These are phyloP conservation scores for Fomitopsis betulina DNA, from an alignment of 1,284 basidiomycete species.

Conservation along the genomic window DNA sequence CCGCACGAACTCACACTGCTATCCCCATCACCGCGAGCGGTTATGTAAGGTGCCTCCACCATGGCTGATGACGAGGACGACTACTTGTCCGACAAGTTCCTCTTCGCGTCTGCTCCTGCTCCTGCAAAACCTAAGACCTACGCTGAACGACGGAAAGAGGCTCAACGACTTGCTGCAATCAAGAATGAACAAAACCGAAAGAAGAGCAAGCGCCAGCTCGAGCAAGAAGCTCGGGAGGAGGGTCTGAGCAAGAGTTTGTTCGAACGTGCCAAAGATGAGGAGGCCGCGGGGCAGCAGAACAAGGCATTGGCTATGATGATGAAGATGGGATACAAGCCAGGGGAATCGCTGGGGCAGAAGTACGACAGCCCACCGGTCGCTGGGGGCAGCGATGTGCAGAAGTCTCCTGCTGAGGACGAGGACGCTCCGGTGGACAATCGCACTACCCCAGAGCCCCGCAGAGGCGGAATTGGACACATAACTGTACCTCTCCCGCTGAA, in stretches of 20 bases:
- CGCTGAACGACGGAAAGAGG: slow-evolving; percentile 61
- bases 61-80: slow-evolving; percentile 74
- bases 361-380: slow-evolving; percentile 9
- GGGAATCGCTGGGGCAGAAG: slow-evolving; percentile 61
- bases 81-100: slow-evolving; percentile 82
- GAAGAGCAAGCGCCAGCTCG: slow-evolving; percentile 62
- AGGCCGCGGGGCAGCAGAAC: slow-evolving; percentile 41
- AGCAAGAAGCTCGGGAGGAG: slow-evolving; percentile 71
- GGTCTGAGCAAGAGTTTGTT: slow-evolving; percentile 76
- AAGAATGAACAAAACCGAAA: slow-evolving; percentile 62
- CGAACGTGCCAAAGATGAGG: slow-evolving; percentile 66
- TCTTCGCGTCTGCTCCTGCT: slow-evolving; percentile 37
- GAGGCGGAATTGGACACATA: slow-evolving; percentile 33
- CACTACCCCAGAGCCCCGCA: neutral
- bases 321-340: slow-evolving; percentile 86
- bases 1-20: neutral
- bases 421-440: neutral
- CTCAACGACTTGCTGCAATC: slow-evolving; percentile 45
- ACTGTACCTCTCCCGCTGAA: slow-evolving; percentile 63
- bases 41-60: slow-evolving; percentile 9
- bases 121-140: slow-evolving; percentile 53
- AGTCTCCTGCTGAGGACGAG: neutral
- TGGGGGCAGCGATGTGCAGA: neutral
- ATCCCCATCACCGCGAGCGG: neutral
- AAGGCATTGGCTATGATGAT: slow-evolving; percentile 84